Conservation (phyloP, 768 basidiomycete genomes). For the Tylopilus intermedius region DNA sequence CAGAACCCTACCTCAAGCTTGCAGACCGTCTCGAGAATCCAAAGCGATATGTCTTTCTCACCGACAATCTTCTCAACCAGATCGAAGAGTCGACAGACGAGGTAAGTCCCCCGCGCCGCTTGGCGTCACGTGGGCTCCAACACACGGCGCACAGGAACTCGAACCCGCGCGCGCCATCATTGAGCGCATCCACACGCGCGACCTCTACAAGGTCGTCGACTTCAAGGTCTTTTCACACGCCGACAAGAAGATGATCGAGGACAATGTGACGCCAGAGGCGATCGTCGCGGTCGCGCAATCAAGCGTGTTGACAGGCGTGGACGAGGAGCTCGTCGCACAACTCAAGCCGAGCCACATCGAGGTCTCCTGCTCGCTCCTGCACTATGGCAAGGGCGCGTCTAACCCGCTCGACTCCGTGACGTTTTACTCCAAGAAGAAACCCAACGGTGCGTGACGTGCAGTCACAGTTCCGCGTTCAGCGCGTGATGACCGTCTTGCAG, state of each 20-base stretch:
- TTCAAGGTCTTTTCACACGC: conserved; percentile 45
- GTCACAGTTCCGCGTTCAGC: background rate
- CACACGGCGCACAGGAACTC: conserved; percentile 45
- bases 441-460: conserved; percentile 41
- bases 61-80: conserved; percentile 57
- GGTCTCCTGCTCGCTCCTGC: conserved; percentile 61
- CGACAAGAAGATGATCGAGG: conserved; percentile 23
- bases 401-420: conserved; percentile 67
- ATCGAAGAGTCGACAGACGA: conserved; percentile 51
- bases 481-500: conserved; percentile 32
- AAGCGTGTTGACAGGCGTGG: no score
- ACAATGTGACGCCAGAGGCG: conserved; percentile 32
- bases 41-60: conserved; percentile 56
- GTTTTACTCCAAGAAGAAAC: conserved; percentile 68
- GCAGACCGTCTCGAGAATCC: conserved; percentile 54
- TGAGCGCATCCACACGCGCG: conserved; percentile 53
- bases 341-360: conserved; percentile 46
- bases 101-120: conserved; percentile 2
- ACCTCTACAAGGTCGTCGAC: conserved; percentile 69
- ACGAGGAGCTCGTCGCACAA: no score
- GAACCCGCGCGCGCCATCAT: conserved; percentile 55
- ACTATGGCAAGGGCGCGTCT: conserved; percentile 68
- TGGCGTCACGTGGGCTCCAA: no score
- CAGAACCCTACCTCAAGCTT: conserved; percentile 61
- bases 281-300: conserved; percentile 41